Conservation (phyloP, 305 asterid genomes). For the Fraxinus xanthoxyloides region DNA sequence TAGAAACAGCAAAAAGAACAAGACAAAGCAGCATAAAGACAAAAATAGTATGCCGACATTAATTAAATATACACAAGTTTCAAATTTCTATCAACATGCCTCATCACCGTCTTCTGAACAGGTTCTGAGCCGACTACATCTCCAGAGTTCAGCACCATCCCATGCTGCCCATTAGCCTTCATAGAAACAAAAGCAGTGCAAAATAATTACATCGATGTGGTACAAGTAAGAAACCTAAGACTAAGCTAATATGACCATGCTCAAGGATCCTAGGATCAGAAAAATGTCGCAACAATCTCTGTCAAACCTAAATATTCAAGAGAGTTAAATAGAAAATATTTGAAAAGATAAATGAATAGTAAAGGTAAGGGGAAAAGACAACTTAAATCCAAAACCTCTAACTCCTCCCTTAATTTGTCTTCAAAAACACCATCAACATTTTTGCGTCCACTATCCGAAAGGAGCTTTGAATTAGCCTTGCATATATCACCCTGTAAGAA, state of each 20-base stretch:
- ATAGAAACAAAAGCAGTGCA: slow-evolving; percentile 30
- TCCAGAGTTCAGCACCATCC: slow-evolving; percentile 31
- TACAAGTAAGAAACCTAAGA: slow-evolving; percentile 1
- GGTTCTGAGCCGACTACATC: slow-evolving; percentile 37
- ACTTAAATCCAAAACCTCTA: slow-evolving; percentile 71
- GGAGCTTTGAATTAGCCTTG: slow-evolving; percentile 33
- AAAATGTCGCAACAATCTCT: not conserved
- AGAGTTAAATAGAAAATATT: not conserved
- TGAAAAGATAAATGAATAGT: not conserved
- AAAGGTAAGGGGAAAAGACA: slow-evolving; percentile 27
- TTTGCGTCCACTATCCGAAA: slow-evolving; percentile 36
- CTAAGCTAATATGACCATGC: slow-evolving; percentile 4
- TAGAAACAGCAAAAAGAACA: slow-evolving; percentile 18
- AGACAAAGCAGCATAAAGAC: slow-evolving; percentile 23
- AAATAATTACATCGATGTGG: slow-evolving; percentile 13
- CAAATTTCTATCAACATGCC: slow-evolving; percentile 36
- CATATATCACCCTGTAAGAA: slow-evolving; percentile 26
- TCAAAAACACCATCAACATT: slow-evolving; percentile 42
- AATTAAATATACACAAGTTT: not conserved
- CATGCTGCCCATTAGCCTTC: slow-evolving; percentile 46
- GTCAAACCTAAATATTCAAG: slow-evolving; percentile 5
- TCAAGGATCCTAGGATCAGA: not conserved
- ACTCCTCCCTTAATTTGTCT: slow-evolving; percentile 56
- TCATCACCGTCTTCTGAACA: slow-evolving; percentile 34
- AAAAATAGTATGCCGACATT: slow-evolving; percentile 20